Evolutionary conservation across 2,329 filamentous ascomycete genomes (phyloP).

Genomic region (Macrophomina phaseolina): DNA sequence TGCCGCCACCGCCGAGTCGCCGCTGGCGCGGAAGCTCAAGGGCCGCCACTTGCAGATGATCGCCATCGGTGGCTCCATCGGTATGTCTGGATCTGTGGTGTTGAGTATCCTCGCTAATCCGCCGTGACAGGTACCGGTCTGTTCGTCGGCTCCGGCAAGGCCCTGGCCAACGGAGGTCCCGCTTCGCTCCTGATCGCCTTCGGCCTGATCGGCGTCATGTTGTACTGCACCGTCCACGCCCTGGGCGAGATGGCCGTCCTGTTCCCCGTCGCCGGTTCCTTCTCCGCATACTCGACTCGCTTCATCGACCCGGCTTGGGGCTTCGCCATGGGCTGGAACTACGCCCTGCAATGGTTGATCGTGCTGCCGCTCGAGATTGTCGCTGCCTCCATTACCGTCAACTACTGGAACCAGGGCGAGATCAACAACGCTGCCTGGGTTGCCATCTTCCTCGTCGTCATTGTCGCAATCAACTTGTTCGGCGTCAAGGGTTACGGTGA

Average conservation of each 20-base stretch:
- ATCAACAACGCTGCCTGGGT: conserved; percentile 66
- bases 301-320: conserved; percentile 95
- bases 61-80: conserved; percentile 89
- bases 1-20: conserved; percentile 56
- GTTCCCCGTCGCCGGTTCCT: conserved; percentile 90
- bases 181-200: conserved; percentile 45
- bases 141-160: conserved; percentile 74
- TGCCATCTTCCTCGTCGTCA: conserved; percentile 77
- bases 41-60: conserved; percentile 91
- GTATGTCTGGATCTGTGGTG: conserved; percentile 30
- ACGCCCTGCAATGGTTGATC: conserved; percentile 86
- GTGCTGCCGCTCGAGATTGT: conserved; percentile 86
- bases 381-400: conserved; percentile 81
- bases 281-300: conserved; percentile 87
- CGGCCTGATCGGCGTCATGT: conserved; percentile 77
- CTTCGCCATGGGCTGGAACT: conserved; percentile 97
- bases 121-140: conserved; percentile 60
- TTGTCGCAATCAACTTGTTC: conserved; percentile 83
- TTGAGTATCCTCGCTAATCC: not conserved
- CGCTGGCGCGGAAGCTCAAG: conserved; percentile 66
- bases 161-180: conserved; percentile 46
- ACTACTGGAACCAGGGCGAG: conserved; percentile 70
- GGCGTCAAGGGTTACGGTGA: conserved; percentile 89
- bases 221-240: conserved; percentile 91
- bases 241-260: conserved; percentile 92